phyloP scores from a whole-genome alignment of 139 green algal species.

The Trebouxia sp. region DNA sequence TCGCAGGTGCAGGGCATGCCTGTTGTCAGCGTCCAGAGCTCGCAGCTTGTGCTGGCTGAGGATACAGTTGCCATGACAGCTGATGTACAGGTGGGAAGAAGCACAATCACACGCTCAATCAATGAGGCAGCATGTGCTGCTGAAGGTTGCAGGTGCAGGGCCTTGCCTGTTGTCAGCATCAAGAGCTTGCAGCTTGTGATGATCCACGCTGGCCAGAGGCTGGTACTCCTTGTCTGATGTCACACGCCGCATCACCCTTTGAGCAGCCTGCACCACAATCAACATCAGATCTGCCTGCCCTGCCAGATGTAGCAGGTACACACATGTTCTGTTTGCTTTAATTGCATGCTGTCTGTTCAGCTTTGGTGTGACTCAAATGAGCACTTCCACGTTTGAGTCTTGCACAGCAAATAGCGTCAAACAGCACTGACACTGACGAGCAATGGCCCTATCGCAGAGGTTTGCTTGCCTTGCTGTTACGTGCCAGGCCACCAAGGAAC shows the following conservation, averaged over 20 bases:
- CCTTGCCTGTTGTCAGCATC: constrained; percentile 26
- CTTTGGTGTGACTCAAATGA: too few relatives aligned
- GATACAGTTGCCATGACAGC: background rate
- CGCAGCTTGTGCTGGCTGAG: too few relatives aligned
- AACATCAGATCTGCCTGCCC: background rate
- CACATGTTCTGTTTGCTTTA: too few relatives aligned
- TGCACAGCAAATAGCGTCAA: too few relatives aligned
- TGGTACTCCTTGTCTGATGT: constrained; percentile 8
- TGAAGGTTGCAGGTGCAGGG: background rate
- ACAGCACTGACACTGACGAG: too few relatives aligned
- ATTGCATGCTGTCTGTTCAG: too few relatives aligned
- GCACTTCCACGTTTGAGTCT: too few relatives aligned
- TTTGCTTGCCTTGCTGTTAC: background rate
- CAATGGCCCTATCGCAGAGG: too few relatives aligned
- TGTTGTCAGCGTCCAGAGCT: too few relatives aligned
- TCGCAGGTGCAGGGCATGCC: too few relatives aligned
- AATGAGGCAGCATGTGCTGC: background rate
- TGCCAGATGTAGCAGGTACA: background rate
- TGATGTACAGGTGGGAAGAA: background rate
- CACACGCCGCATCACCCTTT: background rate
- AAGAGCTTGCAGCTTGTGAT: constrained; percentile 14
- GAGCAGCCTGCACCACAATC: background rate
- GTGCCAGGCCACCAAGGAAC: background rate
- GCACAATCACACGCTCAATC: background rate
- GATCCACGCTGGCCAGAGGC: background rate